Percentiles rank a stretch among this genome's conserved stretches.
Evolutionary conservation across 352 stramenopile species (phyloP).

Genomic region (Globisporangium spinosum): DNA sequence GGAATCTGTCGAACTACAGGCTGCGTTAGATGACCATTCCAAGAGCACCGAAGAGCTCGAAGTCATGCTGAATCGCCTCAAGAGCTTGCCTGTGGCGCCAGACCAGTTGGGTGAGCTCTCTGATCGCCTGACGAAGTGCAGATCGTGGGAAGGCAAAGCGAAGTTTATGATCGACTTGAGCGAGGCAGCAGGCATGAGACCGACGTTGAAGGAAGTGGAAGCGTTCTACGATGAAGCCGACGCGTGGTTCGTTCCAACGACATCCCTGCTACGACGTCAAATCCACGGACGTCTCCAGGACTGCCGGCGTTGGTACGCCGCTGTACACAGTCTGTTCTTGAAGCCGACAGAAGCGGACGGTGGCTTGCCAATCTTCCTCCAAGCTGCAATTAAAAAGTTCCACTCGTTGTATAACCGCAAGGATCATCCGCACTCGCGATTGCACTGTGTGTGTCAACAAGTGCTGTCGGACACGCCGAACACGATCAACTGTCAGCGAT

Average conservation of each 20-base stretch:
- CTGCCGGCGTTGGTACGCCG: constrained; percentile 56
- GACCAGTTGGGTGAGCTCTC: constrained; percentile 38
- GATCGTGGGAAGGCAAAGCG: constrained; percentile 47
- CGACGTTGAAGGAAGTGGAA: constrained; percentile 45
- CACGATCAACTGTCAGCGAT: constrained; percentile 48
- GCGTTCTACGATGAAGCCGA: constrained; percentile 54
- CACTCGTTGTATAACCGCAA: constrained; percentile 10
- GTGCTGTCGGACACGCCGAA: constrained; percentile 48
- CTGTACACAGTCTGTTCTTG: constrained; percentile 55
- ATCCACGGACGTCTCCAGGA: constrained; percentile 61
- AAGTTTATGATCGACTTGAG: constrained; percentile 36
- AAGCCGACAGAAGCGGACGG: constrained; percentile 34
- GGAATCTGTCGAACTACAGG: constrained; percentile 24
- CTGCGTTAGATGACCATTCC: constrained; percentile 30
- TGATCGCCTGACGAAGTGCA: constrained; percentile 49
- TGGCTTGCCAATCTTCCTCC: constrained; percentile 43
- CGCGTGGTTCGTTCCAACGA: constrained; percentile 48
- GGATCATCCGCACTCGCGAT: constrained; percentile 24
- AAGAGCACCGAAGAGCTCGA: constrained; percentile 53
- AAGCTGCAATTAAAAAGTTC: constrained; percentile 35
- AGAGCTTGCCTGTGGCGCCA: constrained; percentile 36
- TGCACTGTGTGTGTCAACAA: constrained; percentile 75
- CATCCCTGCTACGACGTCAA: constrained; percentile 60
- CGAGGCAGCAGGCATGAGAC: constrained; percentile 21
- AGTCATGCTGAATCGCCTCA: constrained; percentile 33